Conservation (phyloP, 2,329 filamentous ascomycete species). For the Aspergillus sojae region DNA sequence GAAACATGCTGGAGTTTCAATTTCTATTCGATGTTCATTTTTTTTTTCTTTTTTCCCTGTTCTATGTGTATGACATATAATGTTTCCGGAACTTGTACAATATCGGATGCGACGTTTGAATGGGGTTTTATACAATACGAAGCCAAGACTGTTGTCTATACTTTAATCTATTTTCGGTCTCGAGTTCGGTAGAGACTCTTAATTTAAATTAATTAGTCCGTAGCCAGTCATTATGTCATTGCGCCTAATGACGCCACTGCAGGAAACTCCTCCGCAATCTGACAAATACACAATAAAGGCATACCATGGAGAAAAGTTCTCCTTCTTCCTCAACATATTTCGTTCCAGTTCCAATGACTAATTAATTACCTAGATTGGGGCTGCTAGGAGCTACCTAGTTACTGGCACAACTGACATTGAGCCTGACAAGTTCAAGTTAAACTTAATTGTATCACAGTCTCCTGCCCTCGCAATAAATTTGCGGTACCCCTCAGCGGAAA, state of each 20-base stretch:
- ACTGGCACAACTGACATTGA: neutral
- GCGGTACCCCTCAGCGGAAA: constrained; percentile 3
- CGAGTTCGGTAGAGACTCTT: neutral
- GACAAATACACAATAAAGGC: neutral
- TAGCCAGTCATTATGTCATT: constrained; percentile 15
- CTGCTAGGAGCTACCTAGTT: neutral
- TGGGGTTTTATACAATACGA: neutral
- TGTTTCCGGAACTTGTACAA: constrained; percentile 30
- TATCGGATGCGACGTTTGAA: constrained; percentile 22
- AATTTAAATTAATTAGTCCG: neutral
- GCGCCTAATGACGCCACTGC: constrained; percentile 17
- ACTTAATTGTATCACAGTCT: neutral
- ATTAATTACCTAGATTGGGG: neutral
- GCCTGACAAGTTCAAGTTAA: neutral
- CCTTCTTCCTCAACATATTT: constrained; percentile 3
- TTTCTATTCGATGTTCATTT: constrained; percentile 17
- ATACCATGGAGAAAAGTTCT: too few species aligned
- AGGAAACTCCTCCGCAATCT: neutral
- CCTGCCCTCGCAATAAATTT: neutral
- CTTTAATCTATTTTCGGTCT: neutral
- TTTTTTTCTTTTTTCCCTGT: neutral
- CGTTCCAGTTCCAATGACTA: neutral
- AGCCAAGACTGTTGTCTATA: neutral
- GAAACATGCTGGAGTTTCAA: constrained; percentile 10
- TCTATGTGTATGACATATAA: constrained; percentile 25